phyloP scores from a whole-genome alignment of 2,329 filamentous ascomycete species.

The Pseudocercospora fuligena region DNA sequence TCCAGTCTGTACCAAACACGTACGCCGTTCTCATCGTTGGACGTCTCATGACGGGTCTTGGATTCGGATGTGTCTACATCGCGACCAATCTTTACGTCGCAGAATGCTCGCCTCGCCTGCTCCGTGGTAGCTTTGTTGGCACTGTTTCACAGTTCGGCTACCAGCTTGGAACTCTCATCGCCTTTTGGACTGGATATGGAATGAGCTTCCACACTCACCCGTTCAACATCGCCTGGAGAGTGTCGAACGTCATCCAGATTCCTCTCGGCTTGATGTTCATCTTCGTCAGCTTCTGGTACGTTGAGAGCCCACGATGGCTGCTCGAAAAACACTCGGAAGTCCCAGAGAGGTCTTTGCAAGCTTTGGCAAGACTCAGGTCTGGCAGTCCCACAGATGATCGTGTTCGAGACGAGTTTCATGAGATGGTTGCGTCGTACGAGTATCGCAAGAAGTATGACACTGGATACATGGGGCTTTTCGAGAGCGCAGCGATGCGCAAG shows the following conservation, averaged over 20 bases:
- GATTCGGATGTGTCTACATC: slow-evolving; percentile 51
- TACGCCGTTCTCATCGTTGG: slow-evolving; percentile 49
- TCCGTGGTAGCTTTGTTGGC: slow-evolving; percentile 49
- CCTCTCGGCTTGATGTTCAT: slow-evolving; percentile 48
- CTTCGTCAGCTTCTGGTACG: slow-evolving; percentile 46
- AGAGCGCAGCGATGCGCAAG: slow-evolving; percentile 43
- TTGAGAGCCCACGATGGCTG: slow-evolving; percentile 42
- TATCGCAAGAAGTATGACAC: slow-evolving; percentile 41
- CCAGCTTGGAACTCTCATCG: slow-evolving; percentile 51
- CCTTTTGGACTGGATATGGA: slow-evolving; percentile 52
- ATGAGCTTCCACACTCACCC: slow-evolving; percentile 50
- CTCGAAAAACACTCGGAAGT: slow-evolving; percentile 17
- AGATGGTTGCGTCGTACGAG: slow-evolving; percentile 44
- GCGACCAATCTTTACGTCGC: slow-evolving; percentile 50
- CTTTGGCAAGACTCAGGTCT: slow-evolving; percentile 42
- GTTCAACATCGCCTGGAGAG: slow-evolving; percentile 51
- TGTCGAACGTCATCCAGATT: slow-evolving; percentile 50
- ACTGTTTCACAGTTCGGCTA: slow-evolving; percentile 51
- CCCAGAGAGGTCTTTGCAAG: slow-evolving; percentile 36
- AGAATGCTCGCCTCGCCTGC: slow-evolving; percentile 47
- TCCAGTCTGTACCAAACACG: slow-evolving; percentile 50
- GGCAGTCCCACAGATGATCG: slow-evolving; percentile 39
- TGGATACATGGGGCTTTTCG: slow-evolving; percentile 43
- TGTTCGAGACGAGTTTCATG: slow-evolving; percentile 45
- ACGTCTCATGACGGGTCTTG: slow-evolving; percentile 47